Evolutionary conservation across 2,329 filamentous ascomycete genomes (phyloP).

Genomic region (Arthrobotrys megalospora): DNA sequence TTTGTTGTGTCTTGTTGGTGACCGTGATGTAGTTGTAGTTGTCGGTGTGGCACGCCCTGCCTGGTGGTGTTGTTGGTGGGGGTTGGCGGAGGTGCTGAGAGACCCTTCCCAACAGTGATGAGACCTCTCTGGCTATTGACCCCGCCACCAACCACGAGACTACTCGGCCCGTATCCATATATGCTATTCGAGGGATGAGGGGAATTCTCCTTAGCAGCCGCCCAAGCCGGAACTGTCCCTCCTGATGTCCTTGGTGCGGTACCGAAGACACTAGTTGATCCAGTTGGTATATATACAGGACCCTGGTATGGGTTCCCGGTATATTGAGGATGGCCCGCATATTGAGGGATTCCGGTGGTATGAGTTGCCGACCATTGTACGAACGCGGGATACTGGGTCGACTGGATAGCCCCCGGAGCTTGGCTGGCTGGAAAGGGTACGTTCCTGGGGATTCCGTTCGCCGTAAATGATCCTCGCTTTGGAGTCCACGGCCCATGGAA

Average conservation of each 20-base stretch:
- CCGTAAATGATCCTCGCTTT: neutral
- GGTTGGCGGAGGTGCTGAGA: neutral
- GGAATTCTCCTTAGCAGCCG: neutral
- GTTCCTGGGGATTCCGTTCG: too few species aligned
- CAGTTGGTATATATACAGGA: neutral
- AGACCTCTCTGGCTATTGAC: neutral
- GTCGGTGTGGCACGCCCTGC: slow-evolving; percentile 4
- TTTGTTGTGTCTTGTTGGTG: slow-evolving; percentile 10
- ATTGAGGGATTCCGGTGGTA: neutral
- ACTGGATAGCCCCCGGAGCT: neutral
- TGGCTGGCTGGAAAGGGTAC: neutral
- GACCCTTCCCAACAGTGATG: neutral
- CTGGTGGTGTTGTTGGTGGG: neutral
- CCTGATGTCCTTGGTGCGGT: neutral
- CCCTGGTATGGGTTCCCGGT: neutral
- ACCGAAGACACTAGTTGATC: neutral
- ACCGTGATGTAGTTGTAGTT: neutral
- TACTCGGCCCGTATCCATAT: neutral
- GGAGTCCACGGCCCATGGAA: neutral
- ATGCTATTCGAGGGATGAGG: neutral
- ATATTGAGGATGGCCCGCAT: neutral
- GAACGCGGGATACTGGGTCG: too few species aligned
- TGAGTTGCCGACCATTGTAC: neutral
- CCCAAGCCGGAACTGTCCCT: neutral
- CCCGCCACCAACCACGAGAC: neutral